Percentiles rank a stretch among this genome's conserved stretches.
phyloP scores from a whole-genome alignment of 371 early-diverging fungal species.

The Actinomortierella wolfii region DNA sequence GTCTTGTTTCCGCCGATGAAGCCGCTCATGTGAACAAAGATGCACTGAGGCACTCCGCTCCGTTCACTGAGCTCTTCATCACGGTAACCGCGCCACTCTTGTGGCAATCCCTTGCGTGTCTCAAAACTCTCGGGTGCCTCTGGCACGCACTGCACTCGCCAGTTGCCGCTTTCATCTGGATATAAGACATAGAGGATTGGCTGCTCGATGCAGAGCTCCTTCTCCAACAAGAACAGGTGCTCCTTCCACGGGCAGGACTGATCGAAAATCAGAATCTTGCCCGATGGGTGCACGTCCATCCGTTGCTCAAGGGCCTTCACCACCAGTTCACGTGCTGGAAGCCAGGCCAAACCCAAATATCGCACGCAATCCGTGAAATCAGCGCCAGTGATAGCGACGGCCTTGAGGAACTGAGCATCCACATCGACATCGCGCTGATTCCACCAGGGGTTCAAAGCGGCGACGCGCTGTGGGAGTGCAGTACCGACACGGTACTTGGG shows the following conservation, averaged over 20 bases:
- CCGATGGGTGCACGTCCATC: slow-evolving; percentile 70
- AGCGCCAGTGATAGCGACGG: slow-evolving; percentile 76
- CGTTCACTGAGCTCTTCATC: slow-evolving; percentile 85
- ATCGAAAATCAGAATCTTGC: slow-evolving; percentile 83
- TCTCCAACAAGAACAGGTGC: slow-evolving; percentile 78
- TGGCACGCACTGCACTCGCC: slow-evolving; percentile 86
- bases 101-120: slow-evolving; percentile 89
- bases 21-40: slow-evolving; percentile 97
- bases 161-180: slow-evolving; percentile 71
- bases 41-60: slow-evolving; percentile 78
- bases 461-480: slow-evolving; percentile 77
- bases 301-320: slow-evolving; percentile 65
- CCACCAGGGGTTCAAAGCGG: slow-evolving; percentile 92
- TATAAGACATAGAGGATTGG: slow-evolving; percentile 84
- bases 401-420: slow-evolving; percentile 74
- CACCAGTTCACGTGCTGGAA: slow-evolving; percentile 89
- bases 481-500: slow-evolving; percentile 87
- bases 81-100: slow-evolving; percentile 95
- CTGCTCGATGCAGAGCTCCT: slow-evolving; percentile 54
- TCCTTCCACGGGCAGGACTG: slow-evolving; percentile 93
- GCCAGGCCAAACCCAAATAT: slow-evolving; percentile 78
- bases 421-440: slow-evolving; percentile 77
- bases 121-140: slow-evolving; percentile 80
- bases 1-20: slow-evolving; percentile 86
- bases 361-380: slow-evolving; percentile 73